Conservation (phyloP, 441 rosid species). For the Flueggea neowawraea region DNA sequence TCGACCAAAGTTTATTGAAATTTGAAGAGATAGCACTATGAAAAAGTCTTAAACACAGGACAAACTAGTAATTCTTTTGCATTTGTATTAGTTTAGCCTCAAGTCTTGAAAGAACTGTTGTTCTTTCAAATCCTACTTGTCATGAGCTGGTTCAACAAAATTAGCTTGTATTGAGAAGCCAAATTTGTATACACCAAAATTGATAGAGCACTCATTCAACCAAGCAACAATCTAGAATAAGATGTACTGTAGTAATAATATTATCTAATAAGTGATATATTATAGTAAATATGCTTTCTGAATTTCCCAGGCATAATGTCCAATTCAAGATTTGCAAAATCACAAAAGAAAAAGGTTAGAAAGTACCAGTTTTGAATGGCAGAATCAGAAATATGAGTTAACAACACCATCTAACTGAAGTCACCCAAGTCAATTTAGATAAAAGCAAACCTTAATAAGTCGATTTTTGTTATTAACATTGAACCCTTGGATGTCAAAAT, state of each 20-base stretch:
- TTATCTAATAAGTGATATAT: no score
- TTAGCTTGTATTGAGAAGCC: no score
- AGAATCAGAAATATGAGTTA: neutral
- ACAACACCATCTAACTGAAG: conserved; percentile 1
- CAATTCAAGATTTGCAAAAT: no score
- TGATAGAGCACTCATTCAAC: no score
- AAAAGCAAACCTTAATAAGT: conserved; percentile 70
- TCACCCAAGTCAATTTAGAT: neutral
- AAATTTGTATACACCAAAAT: no score
- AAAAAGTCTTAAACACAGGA: conserved; percentile 13
- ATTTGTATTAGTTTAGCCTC: conserved; percentile 65
- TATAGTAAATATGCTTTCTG: no score
- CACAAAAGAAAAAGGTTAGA: no score
- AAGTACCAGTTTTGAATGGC: no score
- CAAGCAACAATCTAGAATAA: no score
- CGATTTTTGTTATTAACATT: conserved; percentile 97
- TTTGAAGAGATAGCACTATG: conserved; percentile 1
- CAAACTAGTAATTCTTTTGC: conserved; percentile 89
- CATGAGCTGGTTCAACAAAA: conserved; percentile 94
- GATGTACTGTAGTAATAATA: no score
- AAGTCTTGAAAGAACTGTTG: conserved; percentile 69
- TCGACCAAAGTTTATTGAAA: neutral
- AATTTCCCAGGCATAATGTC: no score
- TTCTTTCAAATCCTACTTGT: conserved; percentile 89
- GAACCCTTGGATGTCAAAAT: conserved; percentile 94